Evolutionary conservation across 768 basidiomycete genomes (phyloP).

Genomic region (Butyriboletus loyo): DNA sequence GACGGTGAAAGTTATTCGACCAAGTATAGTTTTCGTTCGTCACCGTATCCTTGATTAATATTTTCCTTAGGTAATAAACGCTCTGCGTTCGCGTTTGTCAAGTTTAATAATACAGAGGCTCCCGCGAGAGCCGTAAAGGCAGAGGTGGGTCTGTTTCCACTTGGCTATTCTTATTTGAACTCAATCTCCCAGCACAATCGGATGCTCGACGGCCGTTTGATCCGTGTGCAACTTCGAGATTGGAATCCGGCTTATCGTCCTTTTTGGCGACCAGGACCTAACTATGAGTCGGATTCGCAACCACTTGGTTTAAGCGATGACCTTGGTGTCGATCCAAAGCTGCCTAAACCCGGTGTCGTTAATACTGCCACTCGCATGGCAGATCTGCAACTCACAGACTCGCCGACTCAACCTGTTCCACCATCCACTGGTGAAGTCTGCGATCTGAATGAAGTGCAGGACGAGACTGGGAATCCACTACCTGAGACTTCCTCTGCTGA

Average conservation of each 20-base stretch:
- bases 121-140: slow-evolving; percentile 64
- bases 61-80: slow-evolving; percentile 49
- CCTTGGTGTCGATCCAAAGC: slow-evolving; percentile 8
- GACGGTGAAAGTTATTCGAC: slow-evolving; percentile 61
- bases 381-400: slow-evolving; percentile 8
- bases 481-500: background rate
- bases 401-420: background rate
- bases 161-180: slow-evolving; percentile 1
- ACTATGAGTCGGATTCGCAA: slow-evolving; percentile 39
- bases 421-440: slow-evolving; percentile 6
- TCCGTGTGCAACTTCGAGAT: slow-evolving; percentile 75
- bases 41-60: background rate
- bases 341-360: slow-evolving; percentile 4
- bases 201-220: slow-evolving; percentile 61
- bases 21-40: slow-evolving; percentile 44
- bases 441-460: slow-evolving; percentile 19
- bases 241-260: slow-evolving; percentile 54
- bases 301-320: slow-evolving; percentile 7
- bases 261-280: slow-evolving; percentile 34
- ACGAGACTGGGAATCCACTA: background rate
- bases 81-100: slow-evolving; percentile 79
- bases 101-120: slow-evolving; percentile 59
- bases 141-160: slow-evolving; percentile 44
- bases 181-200: slow-evolving; percentile 59
- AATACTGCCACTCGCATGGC: slow-evolving; percentile 11